Percentiles rank a stretch among this genome's conserved stretches.
Evolutionary conservation across 177 flowering plant species (phyloP).

Genomic region (Vitis hybrid): DNA sequence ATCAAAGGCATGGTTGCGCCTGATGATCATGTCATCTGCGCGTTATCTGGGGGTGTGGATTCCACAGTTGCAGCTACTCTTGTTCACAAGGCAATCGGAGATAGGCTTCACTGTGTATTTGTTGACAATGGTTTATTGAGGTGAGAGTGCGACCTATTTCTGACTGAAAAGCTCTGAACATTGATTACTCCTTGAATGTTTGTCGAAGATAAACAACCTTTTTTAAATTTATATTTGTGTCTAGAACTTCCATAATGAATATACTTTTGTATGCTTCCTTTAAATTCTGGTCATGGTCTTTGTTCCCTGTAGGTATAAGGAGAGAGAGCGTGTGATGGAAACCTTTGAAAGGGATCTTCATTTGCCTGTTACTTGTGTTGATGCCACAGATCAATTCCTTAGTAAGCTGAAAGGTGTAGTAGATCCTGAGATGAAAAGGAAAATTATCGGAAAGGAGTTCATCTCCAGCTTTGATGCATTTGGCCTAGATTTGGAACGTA

Average conservation of each 20-base stretch:
- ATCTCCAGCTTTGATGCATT: constrained; percentile 79
- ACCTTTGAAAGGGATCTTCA: constrained; percentile 87
- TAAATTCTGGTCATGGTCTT: not conserved
- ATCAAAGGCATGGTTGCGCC: constrained; percentile 61
- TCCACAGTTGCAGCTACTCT: constrained; percentile 97
- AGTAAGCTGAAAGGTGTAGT: constrained; percentile 78
- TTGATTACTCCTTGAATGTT: too few species aligned
- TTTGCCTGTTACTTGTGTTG: constrained; percentile 87
- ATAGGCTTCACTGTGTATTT: constrained; percentile 93
- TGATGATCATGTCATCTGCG: constrained; percentile 95
- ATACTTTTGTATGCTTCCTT: not conserved
- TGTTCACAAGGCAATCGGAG: constrained; percentile 94
- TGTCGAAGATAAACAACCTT: too few species aligned
- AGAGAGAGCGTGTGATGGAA: constrained; percentile 87
- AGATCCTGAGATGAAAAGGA: constrained; percentile 92
- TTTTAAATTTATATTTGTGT: not conserved
- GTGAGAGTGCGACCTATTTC: constrained; percentile 26
- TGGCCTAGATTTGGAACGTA: constrained; percentile 69
- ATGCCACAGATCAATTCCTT: constrained; percentile 79
- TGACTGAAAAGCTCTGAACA: not conserved
- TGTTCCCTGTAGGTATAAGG: constrained; percentile 60
- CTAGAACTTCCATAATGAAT: not conserved
- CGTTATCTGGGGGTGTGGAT: constrained; percentile 96
- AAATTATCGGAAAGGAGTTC: constrained; percentile 93
- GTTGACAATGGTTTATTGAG: constrained; percentile 96